These are phyloP conservation scores for Lachnellula hyalina DNA, from an alignment of 2,329 filamentous ascomycete species.

Conservation along the genomic window DNA sequence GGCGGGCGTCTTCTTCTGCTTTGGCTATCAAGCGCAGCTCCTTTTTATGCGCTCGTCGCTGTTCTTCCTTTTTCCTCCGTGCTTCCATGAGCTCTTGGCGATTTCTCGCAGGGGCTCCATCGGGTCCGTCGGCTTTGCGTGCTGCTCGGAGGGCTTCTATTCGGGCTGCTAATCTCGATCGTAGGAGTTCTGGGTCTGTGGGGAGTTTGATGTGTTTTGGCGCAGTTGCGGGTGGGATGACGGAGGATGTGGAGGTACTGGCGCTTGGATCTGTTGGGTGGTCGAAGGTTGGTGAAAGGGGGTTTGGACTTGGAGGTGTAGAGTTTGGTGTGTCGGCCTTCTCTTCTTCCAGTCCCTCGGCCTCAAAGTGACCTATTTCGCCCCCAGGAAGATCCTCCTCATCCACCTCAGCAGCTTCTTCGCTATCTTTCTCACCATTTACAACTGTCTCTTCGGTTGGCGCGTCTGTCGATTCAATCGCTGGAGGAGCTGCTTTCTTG, in stretches of 20 bases:
- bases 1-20: conserved; percentile 67
- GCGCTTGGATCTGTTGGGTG: conserved; percentile 45
- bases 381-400: conserved; percentile 23
- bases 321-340: conserved; percentile 38
- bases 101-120: conserved; percentile 77
- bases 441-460: conserved; percentile 11
- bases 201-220: conserved; percentile 63
- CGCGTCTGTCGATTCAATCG: not conserved
- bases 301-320: conserved; percentile 42
- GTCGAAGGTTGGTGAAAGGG: conserved; percentile 60
- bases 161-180: conserved; percentile 71
- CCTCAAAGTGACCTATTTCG: conserved; percentile 41
- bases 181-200: conserved; percentile 67
- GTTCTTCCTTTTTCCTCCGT: conserved; percentile 78
- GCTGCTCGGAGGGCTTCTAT: conserved; percentile 81
- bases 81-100: conserved; percentile 90
- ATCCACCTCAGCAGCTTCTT: conserved; percentile 22
- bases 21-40: conserved; percentile 72
- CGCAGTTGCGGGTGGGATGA: conserved; percentile 53
- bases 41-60: conserved; percentile 84
- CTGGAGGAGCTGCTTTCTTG: conserved; percentile 15
- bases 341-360: conserved; percentile 39
- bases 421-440: conserved; percentile 22
- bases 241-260: conserved; percentile 66
- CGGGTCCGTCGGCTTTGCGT: conserved; percentile 79